Conservation (phyloP, 306 rosid genomes). For the Quercus agrifolia region DNA sequence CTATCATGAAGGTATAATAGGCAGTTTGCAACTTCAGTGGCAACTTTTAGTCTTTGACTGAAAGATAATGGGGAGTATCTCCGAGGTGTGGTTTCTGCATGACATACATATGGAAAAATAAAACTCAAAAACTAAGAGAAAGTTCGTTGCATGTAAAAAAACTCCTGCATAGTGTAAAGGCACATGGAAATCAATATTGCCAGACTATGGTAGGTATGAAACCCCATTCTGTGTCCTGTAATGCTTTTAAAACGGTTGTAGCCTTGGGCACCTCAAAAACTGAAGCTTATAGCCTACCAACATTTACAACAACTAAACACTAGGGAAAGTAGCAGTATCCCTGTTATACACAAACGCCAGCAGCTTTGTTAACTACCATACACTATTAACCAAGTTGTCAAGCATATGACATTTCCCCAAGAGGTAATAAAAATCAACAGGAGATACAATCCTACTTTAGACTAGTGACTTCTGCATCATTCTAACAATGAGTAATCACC, state of each 20-base stretch:
- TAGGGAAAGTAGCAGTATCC: not conserved
- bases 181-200: slow-evolving; percentile 16
- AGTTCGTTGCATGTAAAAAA: slow-evolving; percentile 16
- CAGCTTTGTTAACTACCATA: not conserved
- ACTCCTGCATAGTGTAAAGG: not conserved
- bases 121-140: slow-evolving; percentile 19
- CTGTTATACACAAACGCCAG: not conserved
- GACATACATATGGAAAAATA: slow-evolving; percentile 29
- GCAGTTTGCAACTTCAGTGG: slow-evolving; percentile 76
- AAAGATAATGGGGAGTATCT: slow-evolving; percentile 80
- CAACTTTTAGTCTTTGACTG: slow-evolving; percentile 75
- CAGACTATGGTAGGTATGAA: not conserved
- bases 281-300: not conserved
- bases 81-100: slow-evolving; percentile 87
- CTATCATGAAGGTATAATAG: slow-evolving; percentile 82
- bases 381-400: not conserved
- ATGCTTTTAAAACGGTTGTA: not conserved
- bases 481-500: not conserved
- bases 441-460: not conserved
- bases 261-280: slow-evolving; percentile 2
- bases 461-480: not conserved
- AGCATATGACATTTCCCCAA: not conserved
- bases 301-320: not conserved
- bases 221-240: not conserved
- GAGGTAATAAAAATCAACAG: not conserved